Conservation (phyloP, 116 monocot species). For the Iris pallida region DNA sequence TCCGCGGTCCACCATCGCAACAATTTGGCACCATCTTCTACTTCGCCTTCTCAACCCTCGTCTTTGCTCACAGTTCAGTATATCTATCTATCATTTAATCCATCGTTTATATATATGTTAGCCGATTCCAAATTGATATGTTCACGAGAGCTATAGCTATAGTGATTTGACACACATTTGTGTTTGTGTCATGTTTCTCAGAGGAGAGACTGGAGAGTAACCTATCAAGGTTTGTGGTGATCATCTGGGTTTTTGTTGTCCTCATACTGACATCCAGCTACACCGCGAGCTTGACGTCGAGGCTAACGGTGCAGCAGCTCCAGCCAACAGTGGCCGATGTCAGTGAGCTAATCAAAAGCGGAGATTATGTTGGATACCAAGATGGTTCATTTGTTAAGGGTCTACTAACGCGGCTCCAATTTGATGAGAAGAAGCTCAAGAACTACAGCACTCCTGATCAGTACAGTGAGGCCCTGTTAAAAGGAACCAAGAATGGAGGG, state of each 20-base stretch:
- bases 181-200: conserved; percentile 11
- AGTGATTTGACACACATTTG: too few species aligned
- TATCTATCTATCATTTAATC: background rate
- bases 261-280: conserved; percentile 63
- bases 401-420: conserved; percentile 32
- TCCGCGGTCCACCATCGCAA: conserved; percentile 33
- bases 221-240: conserved; percentile 44
- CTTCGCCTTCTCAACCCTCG: conserved; percentile 64
- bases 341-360: conserved; percentile 39
- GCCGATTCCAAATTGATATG: background rate
- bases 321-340: conserved; percentile 42
- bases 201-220: conserved; percentile 52
- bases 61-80: conserved; percentile 46
- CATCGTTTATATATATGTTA: background rate
- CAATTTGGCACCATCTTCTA: conserved; percentile 59
- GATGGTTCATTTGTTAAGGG: conserved; percentile 31
- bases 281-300: conserved; percentile 63
- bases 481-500: conserved; percentile 41
- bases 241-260: conserved; percentile 68
- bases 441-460: conserved; percentile 41
- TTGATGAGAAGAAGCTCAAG: conserved; percentile 27
- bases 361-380: conserved; percentile 50
- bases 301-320: conserved; percentile 66
- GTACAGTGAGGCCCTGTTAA: conserved; percentile 36
- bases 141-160: too few species aligned